These are phyloP conservation scores for Bolboschoenoplectus hybrid DNA, from an alignment of 202 grass and related monocot genomes.

Conservation along the genomic window DNA sequence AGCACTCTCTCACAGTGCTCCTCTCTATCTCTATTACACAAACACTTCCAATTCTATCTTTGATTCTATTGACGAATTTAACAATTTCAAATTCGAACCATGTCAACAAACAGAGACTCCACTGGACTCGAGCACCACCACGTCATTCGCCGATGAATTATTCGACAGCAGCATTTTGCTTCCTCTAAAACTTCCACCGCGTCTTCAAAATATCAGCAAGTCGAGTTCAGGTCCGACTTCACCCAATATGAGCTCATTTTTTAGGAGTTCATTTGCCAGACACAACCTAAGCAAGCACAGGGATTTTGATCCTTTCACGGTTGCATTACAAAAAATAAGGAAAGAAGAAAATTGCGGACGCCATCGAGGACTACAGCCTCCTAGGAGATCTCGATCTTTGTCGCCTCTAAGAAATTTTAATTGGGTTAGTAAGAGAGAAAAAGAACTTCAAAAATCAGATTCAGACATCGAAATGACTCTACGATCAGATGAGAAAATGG, in stretches of 20 bases:
- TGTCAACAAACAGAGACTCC: not conserved
- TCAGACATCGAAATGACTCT: not conserved
- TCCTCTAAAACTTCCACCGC: slow-evolving; percentile 67
- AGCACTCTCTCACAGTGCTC: slow-evolving; percentile 53
- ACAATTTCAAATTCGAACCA: slow-evolving; percentile 43
- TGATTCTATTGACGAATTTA: not conserved
- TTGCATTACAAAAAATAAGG: slow-evolving; percentile 69
- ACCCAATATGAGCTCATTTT: slow-evolving; percentile 40
- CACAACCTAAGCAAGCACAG: slow-evolving; percentile 32
- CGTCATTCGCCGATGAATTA: slow-evolving; percentile 51
- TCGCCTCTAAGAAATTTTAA: slow-evolving; percentile 46
- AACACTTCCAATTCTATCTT: slow-evolving; percentile 13
- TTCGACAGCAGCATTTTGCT: slow-evolving; percentile 47
- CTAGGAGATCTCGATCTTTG: slow-evolving; percentile 60
- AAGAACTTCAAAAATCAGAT: slow-evolving; percentile 1
- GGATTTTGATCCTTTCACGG: slow-evolving; percentile 70
- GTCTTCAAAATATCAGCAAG: slow-evolving; percentile 50
- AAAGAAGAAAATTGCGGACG: slow-evolving; percentile 34
- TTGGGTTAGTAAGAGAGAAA: slow-evolving; percentile 26
- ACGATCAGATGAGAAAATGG: not conserved
- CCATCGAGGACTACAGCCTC: not conserved
- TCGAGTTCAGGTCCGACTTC: slow-evolving; percentile 52
- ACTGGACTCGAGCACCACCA: not conserved
- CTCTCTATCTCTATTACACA: slow-evolving; percentile 61
- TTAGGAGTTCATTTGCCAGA: slow-evolving; percentile 32